A percentile compares a stretch with the other conserved stretches of the same genome.
Conservation (phyloP, 2,329 filamentous ascomycete genomes). For the Colletotrichum gigasporum region DNA sequence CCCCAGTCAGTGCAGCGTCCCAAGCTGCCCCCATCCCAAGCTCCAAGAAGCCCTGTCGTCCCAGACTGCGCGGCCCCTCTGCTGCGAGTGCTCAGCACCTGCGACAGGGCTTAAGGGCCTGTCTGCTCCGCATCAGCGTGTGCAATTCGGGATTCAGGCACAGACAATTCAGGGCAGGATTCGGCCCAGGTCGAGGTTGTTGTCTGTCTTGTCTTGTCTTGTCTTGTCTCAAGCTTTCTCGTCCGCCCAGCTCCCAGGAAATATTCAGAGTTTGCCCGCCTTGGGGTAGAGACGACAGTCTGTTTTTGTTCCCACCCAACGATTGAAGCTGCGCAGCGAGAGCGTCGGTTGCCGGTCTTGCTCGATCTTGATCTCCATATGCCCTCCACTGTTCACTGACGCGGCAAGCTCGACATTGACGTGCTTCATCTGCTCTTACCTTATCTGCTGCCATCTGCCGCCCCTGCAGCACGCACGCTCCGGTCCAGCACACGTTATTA, state of each 20-base stretch:
- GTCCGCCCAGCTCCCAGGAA: no score
- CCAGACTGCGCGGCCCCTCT: no score
- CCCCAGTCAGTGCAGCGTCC: constrained; percentile 1
- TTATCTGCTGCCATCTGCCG: not conserved
- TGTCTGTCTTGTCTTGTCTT: constrained; percentile 5
- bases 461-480: not conserved
- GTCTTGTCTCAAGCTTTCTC: constrained; percentile 30
- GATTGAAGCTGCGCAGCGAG: constrained; percentile 12
- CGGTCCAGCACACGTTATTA: no score
- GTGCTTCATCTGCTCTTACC: no score
- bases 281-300: no score
- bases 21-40: constrained; percentile 18
- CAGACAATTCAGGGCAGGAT: constrained; percentile 8
- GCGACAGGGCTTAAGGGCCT: constrained; percentile 18
- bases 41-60: no score
- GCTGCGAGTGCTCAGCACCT: constrained; percentile 9
- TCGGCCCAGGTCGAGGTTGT: not conserved
- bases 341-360: constrained; percentile 2
- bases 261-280: no score
- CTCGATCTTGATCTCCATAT: not conserved
- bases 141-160: constrained; percentile 18
- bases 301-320: not conserved
- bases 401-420: not conserved
- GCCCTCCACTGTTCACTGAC: not conserved
- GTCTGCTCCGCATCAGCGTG: constrained; percentile 27